Base-by-base conservation (phyloP, 1,284 basidiomycete species). In the Takashimella tepidaria region DNA sequence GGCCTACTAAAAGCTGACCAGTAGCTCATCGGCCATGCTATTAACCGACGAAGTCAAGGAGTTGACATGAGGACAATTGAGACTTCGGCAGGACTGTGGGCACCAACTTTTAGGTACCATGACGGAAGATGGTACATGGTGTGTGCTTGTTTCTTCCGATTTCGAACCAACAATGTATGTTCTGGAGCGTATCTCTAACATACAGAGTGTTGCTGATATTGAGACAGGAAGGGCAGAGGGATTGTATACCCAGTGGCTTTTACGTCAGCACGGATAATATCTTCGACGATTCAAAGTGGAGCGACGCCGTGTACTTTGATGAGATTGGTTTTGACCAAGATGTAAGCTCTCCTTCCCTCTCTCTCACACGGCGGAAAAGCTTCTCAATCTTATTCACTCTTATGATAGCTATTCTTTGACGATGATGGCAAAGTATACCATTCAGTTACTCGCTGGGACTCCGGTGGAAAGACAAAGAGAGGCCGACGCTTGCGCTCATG, bases 221-320 rank as follows among this genome's bases (percentile, higher is more conserved):
- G n/a, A n/a, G 47, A 44, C 16, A 48, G 49, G 25, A 27, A 3
- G 45, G 41, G 24, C 23, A n/a, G 22, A 23, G 42, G 40, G 23
- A 48, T 19, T 20, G 31, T 19, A 27, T 47, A 0, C 47, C 59
- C 2, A 19, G 53, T 12, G 60, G 61, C 8, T 64, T 69, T 46
- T 58, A 62, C 47, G 60, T 67, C 42, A 58, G 41, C 5, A 67
- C 66, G 4, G 62, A 63, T 53, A 53, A 69, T 49, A 67, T 67
- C 37, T 64, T 58, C 19, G 63, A 63, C 45, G 47, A 57, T 20
- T 40, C 52, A 6, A 61, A 53, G 25, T 67, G 66, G 66, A 60
- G 53, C 47, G 59, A 66, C 10, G 54, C 64, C 4, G 48, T 65
- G 22, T 64, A 57, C 55, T 59, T 65, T 48, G 59, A 64, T n/a